Conservation (phyloP, 2,329 filamentous ascomycete genomes). For the Claviceps lovelessii region DNA sequence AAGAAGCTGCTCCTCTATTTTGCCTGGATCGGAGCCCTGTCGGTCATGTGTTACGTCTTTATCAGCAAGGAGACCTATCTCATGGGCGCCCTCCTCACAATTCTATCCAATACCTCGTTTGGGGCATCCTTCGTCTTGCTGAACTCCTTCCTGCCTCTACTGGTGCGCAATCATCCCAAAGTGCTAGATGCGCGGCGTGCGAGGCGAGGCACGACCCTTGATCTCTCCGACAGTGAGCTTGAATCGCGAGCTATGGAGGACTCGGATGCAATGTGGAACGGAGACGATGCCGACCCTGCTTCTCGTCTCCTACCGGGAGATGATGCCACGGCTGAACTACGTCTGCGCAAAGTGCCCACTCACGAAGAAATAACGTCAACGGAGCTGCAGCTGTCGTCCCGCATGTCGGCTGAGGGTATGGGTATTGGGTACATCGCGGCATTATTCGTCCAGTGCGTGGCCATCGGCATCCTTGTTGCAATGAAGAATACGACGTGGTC, state of each 20-base stretch:
- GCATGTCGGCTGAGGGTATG: slow-evolving; percentile 83
- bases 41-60: slow-evolving; percentile 80
- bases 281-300: slow-evolving; percentile 25
- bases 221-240: slow-evolving; percentile 16
- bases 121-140: slow-evolving; percentile 89
- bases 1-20: slow-evolving; percentile 81
- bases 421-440: slow-evolving; percentile 87
- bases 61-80: slow-evolving; percentile 63
- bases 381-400: slow-evolving; percentile 71
- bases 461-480: slow-evolving; percentile 60
- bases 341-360: slow-evolving; percentile 25
- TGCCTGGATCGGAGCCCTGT: slow-evolving; percentile 63
- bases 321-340: slow-evolving; percentile 9
- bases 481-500: slow-evolving; percentile 71
- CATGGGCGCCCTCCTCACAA: slow-evolving; percentile 68
- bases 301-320: slow-evolving; percentile 31
- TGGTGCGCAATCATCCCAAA: slow-evolving; percentile 72
- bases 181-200: slow-evolving; percentile 18
- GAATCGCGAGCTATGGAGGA: slow-evolving; percentile 24
- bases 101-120: slow-evolving; percentile 85
- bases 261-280: slow-evolving; percentile 16
- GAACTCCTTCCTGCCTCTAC: slow-evolving; percentile 84
- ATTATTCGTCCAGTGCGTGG: slow-evolving; percentile 67
- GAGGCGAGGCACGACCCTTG: slow-evolving; percentile 15
- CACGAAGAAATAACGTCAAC: slow-evolving; percentile 40